phyloP scores from a whole-genome alignment of 1,284 basidiomycete species.

The Ceraceosorus bombacis region DNA sequence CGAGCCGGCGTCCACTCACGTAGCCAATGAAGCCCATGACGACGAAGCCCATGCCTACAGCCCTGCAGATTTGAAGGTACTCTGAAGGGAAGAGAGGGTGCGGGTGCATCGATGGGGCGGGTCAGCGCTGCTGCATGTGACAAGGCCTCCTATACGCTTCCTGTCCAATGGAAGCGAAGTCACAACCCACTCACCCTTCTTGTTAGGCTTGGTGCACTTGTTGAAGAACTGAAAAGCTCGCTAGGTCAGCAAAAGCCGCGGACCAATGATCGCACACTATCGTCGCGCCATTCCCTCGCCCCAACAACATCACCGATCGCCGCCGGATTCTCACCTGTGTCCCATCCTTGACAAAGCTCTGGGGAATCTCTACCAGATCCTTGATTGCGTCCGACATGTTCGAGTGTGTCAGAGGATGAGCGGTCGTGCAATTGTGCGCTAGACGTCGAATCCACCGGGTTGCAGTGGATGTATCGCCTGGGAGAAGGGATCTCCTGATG shows the following conservation, averaged over 20 bases:
- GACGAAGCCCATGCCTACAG: constrained; percentile 45
- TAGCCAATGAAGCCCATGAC: constrained; percentile 49
- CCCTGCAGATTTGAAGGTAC: constrained; percentile 47
- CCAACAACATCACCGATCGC: background rate
- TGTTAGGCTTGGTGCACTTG: constrained; percentile 93
- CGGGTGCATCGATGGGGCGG: constrained; percentile 1
- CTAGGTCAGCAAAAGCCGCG: background rate
- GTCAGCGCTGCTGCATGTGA: background rate
- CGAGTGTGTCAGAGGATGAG: background rate
- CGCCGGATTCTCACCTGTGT: constrained; percentile 62
- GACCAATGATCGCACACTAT: constrained; percentile 2
- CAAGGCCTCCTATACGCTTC: too few species aligned
- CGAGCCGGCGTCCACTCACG: constrained; percentile 1
- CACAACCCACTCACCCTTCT: constrained; percentile 62
- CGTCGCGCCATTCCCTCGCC: background rate
- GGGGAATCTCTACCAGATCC: constrained; percentile 84
- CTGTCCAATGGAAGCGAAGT: background rate
- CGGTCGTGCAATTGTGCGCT: too few species aligned
- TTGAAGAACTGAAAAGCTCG: constrained; percentile 69
- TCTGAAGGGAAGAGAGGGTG: constrained; percentile 21
- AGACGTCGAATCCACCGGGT: too few species aligned
- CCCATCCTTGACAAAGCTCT: constrained; percentile 85
- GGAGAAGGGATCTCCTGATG: too few species aligned
- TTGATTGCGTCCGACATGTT: constrained; percentile 79
- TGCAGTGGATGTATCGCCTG: too few species aligned